phyloP scores from a whole-genome alignment of 495 filamentous ascomycete genomes.

The Lophiostoma macrostomum region DNA sequence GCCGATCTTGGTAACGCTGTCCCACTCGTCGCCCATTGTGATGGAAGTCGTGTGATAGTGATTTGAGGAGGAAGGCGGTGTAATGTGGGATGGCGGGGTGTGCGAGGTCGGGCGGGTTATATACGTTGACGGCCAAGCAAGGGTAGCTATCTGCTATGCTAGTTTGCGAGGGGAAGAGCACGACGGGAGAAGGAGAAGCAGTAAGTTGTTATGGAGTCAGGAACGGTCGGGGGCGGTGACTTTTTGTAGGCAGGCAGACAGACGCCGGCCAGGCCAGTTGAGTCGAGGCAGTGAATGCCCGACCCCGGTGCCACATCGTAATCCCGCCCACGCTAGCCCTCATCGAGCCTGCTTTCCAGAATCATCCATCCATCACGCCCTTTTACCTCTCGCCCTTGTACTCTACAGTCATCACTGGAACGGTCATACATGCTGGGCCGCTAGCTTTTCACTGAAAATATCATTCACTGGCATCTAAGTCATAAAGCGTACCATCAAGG shows the following conservation, averaged over 20 bases:
- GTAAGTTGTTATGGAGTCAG: not conserved
- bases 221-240: constrained; percentile 1
- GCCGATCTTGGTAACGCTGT: constrained; percentile 88
- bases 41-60: not conserved
- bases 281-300: constrained; percentile 5
- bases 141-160: too few relatives aligned
- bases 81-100: not conserved
- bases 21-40: constrained; percentile 74
- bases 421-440: too few relatives aligned
- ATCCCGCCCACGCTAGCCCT: too few relatives aligned
- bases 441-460: too few relatives aligned
- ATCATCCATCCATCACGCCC: too few relatives aligned
- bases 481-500: too few relatives aligned
- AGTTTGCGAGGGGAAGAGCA: too few relatives aligned
- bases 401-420: too few relatives aligned
- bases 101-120: not conserved
- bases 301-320: too few relatives aligned
- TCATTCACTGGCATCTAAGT: too few relatives aligned
- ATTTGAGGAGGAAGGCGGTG: not conserved
- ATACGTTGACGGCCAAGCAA: not conserved
- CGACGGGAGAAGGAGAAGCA: not conserved
- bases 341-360: too few relatives aligned
- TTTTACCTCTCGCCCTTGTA: too few relatives aligned
- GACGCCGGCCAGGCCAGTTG: not conserved
- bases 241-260: constrained; percentile 7